Evolutionary conservation across 768 basidiomycete species (phyloP).

Genomic region (Suillus luteus): DNA sequence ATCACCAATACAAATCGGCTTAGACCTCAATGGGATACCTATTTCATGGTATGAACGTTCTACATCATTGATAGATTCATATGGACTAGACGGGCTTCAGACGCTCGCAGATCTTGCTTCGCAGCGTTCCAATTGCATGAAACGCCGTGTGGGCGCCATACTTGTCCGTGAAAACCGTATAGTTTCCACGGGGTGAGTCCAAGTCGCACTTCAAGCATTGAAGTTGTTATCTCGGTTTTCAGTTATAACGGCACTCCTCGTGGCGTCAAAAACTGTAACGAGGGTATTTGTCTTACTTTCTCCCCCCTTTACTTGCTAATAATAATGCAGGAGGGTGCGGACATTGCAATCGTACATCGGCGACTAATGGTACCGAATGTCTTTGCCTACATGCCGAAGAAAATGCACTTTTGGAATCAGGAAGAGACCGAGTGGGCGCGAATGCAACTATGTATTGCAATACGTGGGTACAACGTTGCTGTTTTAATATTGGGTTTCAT

Average conservation of each 20-base stretch:
- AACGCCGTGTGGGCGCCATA: constrained; percentile 92
- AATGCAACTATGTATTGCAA: constrained; percentile 95
- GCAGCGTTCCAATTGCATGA: constrained; percentile 94
- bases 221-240: constrained; percentile 11
- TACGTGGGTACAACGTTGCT: constrained; percentile 60
- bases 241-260: constrained; percentile 97
- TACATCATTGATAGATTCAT: constrained; percentile 13
- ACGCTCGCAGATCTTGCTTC: constrained; percentile 90
- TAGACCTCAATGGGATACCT: constrained; percentile 91
- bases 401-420: constrained; percentile 94
- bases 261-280: constrained; percentile 83
- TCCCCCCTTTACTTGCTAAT: constrained; percentile 40
- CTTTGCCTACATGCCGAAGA: constrained; percentile 98
- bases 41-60: constrained; percentile 80
- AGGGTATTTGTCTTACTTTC: constrained; percentile 20
- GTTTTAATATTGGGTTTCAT: constrained; percentile 9
- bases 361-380: constrained; percentile 66
- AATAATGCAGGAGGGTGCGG: constrained; percentile 85
- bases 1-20: constrained; percentile 73
- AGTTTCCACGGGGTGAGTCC: constrained; percentile 70
- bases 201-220: constrained; percentile 7
- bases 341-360: constrained; percentile 65
- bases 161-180: constrained; percentile 84
- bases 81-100: constrained; percentile 37
- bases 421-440: constrained; percentile 82